Conservation (phyloP, 768 basidiomycete genomes). For the Mycena amicta region DNA sequence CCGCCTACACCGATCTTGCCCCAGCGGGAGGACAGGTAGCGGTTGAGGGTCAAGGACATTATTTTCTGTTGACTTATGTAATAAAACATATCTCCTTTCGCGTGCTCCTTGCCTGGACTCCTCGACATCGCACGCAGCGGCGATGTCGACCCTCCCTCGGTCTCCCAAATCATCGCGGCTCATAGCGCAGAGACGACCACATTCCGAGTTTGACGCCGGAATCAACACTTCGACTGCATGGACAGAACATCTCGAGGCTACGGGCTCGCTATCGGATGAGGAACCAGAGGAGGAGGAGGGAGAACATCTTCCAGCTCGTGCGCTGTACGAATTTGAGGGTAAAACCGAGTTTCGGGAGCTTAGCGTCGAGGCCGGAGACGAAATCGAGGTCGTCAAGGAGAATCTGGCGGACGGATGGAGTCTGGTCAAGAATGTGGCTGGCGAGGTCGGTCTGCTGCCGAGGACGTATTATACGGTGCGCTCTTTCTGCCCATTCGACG, state of each 20-base stretch:
- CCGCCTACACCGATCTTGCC: background rate
- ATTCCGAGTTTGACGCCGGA: slow-evolving; percentile 70
- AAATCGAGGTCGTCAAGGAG: slow-evolving; percentile 70
- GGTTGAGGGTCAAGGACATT: background rate
- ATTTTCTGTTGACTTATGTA: too few relatives aligned
- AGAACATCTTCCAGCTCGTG: slow-evolving; percentile 58
- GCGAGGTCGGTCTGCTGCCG: slow-evolving; percentile 71
- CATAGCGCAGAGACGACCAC: slow-evolving; percentile 25
- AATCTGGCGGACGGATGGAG: slow-evolving; percentile 82
- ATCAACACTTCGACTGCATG: slow-evolving; percentile 79
- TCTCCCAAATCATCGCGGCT: slow-evolving; percentile 16
- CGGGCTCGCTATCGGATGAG: slow-evolving; percentile 58
- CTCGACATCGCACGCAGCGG: too few relatives aligned
- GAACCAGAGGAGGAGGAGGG: slow-evolving; percentile 40
- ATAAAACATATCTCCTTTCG: too few relatives aligned
- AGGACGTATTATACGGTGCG: slow-evolving; percentile 72
- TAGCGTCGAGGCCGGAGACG: slow-evolving; percentile 67
- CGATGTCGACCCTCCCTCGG: slow-evolving; percentile 14
- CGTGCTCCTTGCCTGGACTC: too few relatives aligned
- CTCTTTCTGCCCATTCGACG: background rate
- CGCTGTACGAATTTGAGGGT: slow-evolving; percentile 74
- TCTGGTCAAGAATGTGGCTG: slow-evolving; percentile 58
- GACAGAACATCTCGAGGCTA: slow-evolving; percentile 61
- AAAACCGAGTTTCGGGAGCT: slow-evolving; percentile 77
- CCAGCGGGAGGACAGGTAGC: background rate